Evolutionary conservation across 2,329 filamentous ascomycete species (phyloP), one percentile per base, ranked within the genome.

Genomic region (Gliomastix tumulicola): DNA sequence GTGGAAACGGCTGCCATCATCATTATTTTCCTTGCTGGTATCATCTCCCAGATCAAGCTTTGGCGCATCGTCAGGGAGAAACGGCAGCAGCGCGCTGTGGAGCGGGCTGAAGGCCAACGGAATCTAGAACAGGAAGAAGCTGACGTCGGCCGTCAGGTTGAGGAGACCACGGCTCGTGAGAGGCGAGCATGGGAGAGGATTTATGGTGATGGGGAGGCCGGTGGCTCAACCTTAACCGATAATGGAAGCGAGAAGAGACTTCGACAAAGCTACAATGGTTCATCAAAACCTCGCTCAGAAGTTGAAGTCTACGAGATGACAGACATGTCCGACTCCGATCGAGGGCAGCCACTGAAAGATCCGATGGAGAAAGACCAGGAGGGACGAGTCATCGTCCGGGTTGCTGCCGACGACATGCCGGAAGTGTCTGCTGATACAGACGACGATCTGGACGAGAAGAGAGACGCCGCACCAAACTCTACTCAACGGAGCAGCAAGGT

Each of bases 31-130:
- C 56, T 88, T 9, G 66, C 85, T 15, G 88, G 89, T 3, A 66
- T 95, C 18, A 71, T 94, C 30, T 94, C 87, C 0, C 90, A 97
- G 56, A 67, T 92, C 47, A 86, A 82, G 49, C 65, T 96, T 12
- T 96, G 88, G 88, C 87, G 79, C 43, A 68, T 94, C 7, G 76
- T 95, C 41, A 77, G 79, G 49, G 71, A 80, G 41, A 70, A 69
- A 32, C 70, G 75, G 34, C 66, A 70, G 46, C 65, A 68, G 59
- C 74, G 63, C 48, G 73, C 68, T 1, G 65, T 63, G 13, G 67
- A 67, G 38, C 56, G 59, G 36, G 65, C 65, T n/a, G 66, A 71
- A 48, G 68, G 64, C 16, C 65, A 72, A 51, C 66, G 58, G 4
- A 69, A 74, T 38, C 59, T 79, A 39, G 71, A 82, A 36, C 66